Percentiles rank a stretch among this genome's conserved stretches.
Conservation (phyloP, 2,329 filamentous ascomycete genomes). For the Hawksworthiomyces lignivorus region DNA sequence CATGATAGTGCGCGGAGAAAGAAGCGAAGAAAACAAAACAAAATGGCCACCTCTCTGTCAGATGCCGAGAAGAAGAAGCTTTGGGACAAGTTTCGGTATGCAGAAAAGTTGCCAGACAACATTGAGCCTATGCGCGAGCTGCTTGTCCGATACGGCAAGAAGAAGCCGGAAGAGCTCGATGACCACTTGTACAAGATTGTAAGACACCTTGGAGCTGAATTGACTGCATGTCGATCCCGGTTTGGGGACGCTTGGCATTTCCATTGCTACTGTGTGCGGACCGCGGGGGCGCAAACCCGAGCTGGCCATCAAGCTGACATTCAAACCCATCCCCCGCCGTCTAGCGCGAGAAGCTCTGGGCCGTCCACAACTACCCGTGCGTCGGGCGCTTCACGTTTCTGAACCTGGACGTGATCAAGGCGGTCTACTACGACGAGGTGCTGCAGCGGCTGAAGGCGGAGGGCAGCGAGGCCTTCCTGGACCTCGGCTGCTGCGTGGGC, state of each 20-base stretch:
- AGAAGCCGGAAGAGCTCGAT: constrained; percentile 15
- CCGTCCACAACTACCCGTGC: constrained; percentile 29
- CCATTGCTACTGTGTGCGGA: no score
- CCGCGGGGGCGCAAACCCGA: no score
- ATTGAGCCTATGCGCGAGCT: constrained; percentile 10
- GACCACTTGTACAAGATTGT: constrained; percentile 13
- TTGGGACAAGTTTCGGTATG: constrained; percentile 1
- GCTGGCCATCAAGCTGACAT: no score
- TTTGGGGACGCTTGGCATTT: no score
- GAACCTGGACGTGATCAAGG: constrained; percentile 23
- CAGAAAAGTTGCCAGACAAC: constrained; percentile 4
- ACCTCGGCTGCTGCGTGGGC: constrained; percentile 36
- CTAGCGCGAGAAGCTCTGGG: constrained; percentile 28
- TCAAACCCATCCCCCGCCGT: no score
- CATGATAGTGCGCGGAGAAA: no score
- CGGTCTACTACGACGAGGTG: constrained; percentile 21
- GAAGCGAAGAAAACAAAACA: neutral
- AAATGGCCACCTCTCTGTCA: neutral
- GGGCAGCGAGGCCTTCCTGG: constrained; percentile 21
- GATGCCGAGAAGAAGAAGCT: neutral
- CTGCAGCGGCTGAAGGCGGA: constrained; percentile 19
- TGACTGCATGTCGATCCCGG: no score
- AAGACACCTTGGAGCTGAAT: no score
- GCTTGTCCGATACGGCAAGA: constrained; percentile 17
- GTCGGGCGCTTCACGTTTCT: constrained; percentile 31